Evolutionary conservation across 176 grass and related monocot species (phyloP), one percentile per base, ranked within the genome.

Genomic region (Metroxylon sagu): DNA sequence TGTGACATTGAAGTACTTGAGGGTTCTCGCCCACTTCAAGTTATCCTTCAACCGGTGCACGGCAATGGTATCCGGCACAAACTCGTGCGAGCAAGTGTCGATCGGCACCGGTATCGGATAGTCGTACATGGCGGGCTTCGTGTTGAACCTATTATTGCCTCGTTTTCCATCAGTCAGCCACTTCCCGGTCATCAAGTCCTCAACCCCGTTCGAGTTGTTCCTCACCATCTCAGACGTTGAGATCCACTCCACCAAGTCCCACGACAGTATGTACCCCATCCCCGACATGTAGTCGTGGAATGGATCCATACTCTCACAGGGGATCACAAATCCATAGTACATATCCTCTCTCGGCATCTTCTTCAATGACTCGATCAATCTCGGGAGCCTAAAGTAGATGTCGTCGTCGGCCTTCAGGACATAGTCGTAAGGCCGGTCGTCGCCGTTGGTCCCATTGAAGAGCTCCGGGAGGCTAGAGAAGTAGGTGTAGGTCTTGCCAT

Each of bases 221-320:
- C 67, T 27, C 10, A 16, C 70, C 66, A 60, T 52, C 49, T 61
- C 65, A 12, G 80, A 70, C 57, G 59, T 72, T 15, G 79, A 43
- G 17, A 90, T 29, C 87, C 87, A 90, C 19, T 15, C 54, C 23
- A 77, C 82, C 4, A 90, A 63, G 79, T 90, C 87, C 87, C 82
- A 85, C 10, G 87, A 90, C 25, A 90, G 48, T 27, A 79, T 54
- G 83, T 93, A 93, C 18, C 88, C 88, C 88, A 93, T 93, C 6
- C 88, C 88, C 57, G 86, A 85, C 88, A 93, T 93, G 88, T 83
- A 93, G 49, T 68, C 67, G 66, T 59, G 69, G 62, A 56, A 59
- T 3, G 77, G 83, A 76, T 74, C 80, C 75, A 71, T 81, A 66
- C 76, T 80, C 78, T 3, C 4, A 75, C 1, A 82, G 49, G 76